These are phyloP conservation scores for Mycena latifolia DNA, from an alignment of 768 basidiomycete species.

Conservation along the genomic window DNA sequence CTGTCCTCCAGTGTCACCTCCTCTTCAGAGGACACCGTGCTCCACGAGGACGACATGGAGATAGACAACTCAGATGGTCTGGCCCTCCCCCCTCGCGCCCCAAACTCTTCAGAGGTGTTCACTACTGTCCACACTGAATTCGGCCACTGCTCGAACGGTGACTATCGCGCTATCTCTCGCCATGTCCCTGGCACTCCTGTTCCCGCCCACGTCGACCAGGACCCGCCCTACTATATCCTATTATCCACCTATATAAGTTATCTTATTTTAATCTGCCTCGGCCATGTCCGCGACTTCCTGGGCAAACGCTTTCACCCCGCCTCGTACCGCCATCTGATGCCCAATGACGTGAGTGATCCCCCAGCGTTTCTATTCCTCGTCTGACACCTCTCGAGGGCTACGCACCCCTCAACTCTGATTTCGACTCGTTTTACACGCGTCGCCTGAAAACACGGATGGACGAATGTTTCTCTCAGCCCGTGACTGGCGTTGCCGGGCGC, in stretches of 20 bases:
- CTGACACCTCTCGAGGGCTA: constrained; percentile 74
- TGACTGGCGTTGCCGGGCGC: constrained; percentile 95
- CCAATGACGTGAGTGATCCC: constrained; percentile 75
- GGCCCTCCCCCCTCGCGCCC: constrained; percentile 71
- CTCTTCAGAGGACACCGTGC: constrained; percentile 75
- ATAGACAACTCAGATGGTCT: constrained; percentile 66
- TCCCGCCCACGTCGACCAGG: constrained; percentile 72
- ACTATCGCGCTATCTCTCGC: constrained; percentile 77
- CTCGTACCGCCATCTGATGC: constrained; percentile 86
- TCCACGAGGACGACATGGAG: constrained; percentile 63
- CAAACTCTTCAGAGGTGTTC: constrained; percentile 84
- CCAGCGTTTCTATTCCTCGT: not conserved
- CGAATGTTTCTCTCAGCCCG: constrained; percentile 94
- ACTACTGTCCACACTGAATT: constrained; percentile 90
- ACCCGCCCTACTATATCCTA: constrained; percentile 91
- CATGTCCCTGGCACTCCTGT: constrained; percentile 67
- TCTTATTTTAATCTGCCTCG: constrained; percentile 90
- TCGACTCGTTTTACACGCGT: constrained; percentile 99
- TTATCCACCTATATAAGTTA: constrained; percentile 62
- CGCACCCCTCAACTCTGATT: constrained; percentile 96
- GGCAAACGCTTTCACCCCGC: constrained; percentile 86
- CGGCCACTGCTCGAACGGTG: constrained; percentile 87
- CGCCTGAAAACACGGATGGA: constrained; percentile 95
- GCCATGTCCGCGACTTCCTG: constrained; percentile 94
- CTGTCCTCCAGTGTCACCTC: constrained; percentile 79